Conservation (phyloP, 495 filamentous ascomycete genomes). For the Lasiosphaeria ovina region DNA sequence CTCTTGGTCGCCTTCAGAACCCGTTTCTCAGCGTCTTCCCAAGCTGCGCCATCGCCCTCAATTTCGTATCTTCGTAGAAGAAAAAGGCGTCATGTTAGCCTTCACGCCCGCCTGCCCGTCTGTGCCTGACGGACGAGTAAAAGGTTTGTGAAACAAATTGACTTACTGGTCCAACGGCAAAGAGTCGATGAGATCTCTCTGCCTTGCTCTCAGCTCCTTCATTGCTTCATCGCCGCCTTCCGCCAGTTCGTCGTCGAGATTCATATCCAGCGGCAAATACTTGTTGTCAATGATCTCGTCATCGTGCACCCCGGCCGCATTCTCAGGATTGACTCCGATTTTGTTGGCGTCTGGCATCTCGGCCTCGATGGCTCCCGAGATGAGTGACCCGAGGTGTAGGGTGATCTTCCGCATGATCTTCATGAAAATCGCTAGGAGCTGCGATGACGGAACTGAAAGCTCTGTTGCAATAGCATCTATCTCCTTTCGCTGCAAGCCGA, state of each 20-base stretch:
- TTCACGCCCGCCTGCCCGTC: slow-evolving; percentile 7
- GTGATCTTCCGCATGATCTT: slow-evolving; percentile 89
- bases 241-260: slow-evolving; percentile 81
- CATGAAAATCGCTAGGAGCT: slow-evolving; percentile 93
- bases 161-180: slow-evolving; percentile 84
- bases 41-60: slow-evolving; percentile 64
- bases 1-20: slow-evolving; percentile 55
- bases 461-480: slow-evolving; percentile 81
- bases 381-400: slow-evolving; percentile 67
- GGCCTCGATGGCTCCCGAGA: slow-evolving; percentile 70
- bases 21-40: slow-evolving; percentile 82
- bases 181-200: slow-evolving; percentile 82
- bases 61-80: slow-evolving; percentile 70
- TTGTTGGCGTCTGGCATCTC: slow-evolving; percentile 60
- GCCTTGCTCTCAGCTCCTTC: slow-evolving; percentile 64
- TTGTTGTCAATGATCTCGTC: slow-evolving; percentile 60
- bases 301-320: slow-evolving; percentile 54
- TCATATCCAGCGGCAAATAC: slow-evolving; percentile 66
- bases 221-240: slow-evolving; percentile 78
- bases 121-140: no score
- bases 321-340: slow-evolving; percentile 53
- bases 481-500: slow-evolving; percentile 85
- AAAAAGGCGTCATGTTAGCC: background rate
- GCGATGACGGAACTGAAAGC: slow-evolving; percentile 66
- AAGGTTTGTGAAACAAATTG: slow-evolving; percentile 1